These are phyloP conservation scores for Silene noctiflora DNA, from an alignment of 179 eudicot genomes.

Conservation along the genomic window DNA sequence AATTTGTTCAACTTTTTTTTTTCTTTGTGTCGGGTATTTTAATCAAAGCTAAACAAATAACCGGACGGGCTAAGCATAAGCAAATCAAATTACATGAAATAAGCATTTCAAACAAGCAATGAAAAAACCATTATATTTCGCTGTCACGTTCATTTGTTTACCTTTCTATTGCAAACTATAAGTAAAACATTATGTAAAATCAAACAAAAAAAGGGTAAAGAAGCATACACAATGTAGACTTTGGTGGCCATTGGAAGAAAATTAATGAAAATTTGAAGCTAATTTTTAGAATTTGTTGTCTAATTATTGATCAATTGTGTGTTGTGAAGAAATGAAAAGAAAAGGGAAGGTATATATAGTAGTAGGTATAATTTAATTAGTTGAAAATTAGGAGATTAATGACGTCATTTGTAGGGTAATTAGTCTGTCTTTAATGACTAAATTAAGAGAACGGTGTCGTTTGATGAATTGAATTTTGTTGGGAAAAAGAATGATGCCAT, in stretches of 20 bases:
- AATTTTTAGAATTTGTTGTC: background rate
- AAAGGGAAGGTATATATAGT: conserved; percentile 12
- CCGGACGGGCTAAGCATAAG: no score
- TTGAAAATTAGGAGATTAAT: background rate
- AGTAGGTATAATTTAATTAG: background rate
- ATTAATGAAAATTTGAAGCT: background rate
- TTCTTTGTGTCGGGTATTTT: no score
- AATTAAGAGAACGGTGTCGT: conserved; percentile 12
- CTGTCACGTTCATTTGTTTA: no score
- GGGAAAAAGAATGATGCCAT: conserved; percentile 11
- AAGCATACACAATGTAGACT: conserved; percentile 15
- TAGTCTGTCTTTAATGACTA: background rate
- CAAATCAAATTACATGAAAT: no score
- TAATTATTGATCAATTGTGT: background rate
- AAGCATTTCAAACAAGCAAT: no score
- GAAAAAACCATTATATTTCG: no score
- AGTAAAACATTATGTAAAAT: background rate
- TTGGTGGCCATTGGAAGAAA: conserved; percentile 3
- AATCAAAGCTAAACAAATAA: no score
- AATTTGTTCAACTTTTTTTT: no score
- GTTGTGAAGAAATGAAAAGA: background rate
- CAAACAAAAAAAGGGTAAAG: background rate
- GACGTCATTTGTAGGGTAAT: background rate
- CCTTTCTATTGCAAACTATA: background rate
- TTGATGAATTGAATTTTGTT: background rate